Base-by-base conservation (phyloP, 1,284 basidiomycete species). In the Cutaneotrichosporon cavernicola region DNA sequence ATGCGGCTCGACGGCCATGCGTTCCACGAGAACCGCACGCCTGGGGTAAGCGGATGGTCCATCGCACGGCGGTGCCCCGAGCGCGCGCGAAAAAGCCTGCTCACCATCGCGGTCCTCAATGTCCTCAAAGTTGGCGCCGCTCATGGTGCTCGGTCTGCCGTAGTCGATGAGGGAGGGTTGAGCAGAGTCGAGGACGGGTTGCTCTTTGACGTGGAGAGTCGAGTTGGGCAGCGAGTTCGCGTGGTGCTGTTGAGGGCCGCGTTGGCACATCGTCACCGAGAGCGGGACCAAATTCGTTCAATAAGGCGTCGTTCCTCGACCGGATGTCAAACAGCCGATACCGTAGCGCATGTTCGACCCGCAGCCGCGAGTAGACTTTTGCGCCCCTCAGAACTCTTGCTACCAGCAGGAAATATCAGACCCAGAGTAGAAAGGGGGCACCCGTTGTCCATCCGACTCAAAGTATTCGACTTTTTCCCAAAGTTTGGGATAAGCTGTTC, bases 1-100 rank as follows among this genome's bases (percentile, higher is more conserved):
- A 98, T 92, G 73, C 95, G 88, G 69, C 92, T 94, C 49, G 94
- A 95, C 1, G 96, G 94, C 93, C 95, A 99, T 64, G 95, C 92
- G 81, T 99, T 99, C 96, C 96, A 98, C 64, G 93, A 96, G 73
- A 95, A 85, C 65, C 92, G 87, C 56, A 95, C 88, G 74, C 92
- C 92, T 95, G 72, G 26, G 26, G 68, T 65, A 14, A 51, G 49
- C 58, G 8, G 30, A 34, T 30, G 7, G 34, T 6, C 32, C 51
- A 53, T 38, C 21, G 55, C 30, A 26, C 26, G 3, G 26, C 26
- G 26, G 38, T 13, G 36, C 47, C 7, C 36, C 18, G 18, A 6
- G 36, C 38, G 55, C 50, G 32, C 50, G 31, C 26, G 9, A 18
- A 32, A 22, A 56, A 55, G 34, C 26, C 32, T 13, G 75, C 83